Base-by-base conservation (phyloP, 768 basidiomycete genomes). In the Russula dissimulans region DNA sequence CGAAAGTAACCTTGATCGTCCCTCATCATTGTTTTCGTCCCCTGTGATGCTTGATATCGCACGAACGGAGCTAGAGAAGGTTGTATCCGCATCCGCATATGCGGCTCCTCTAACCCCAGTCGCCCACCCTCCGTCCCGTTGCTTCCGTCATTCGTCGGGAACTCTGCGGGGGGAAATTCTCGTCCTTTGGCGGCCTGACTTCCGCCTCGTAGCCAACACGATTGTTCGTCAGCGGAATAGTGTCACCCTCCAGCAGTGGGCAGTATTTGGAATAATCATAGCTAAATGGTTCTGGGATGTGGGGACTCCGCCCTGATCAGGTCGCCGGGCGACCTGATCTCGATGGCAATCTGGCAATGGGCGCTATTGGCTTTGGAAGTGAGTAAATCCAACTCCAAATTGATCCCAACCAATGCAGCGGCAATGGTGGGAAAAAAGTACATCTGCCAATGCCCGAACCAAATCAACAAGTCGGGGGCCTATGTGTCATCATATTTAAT, bases 241-340 rank as follows among this genome's bases (percentile, higher is more conserved):
- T n/a, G 0, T 36, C 54, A 22, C 46, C 54, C 22, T 60, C 54
- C 36, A 39, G 47, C 6, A 32, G 59, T 11, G 77, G 76, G 8
- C 83, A 81, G 66, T 85, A 84, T 71, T 91, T 92, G 7, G 84
- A 75, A 57, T 81, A 78, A 67, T 91, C 85, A 69, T 77, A 91
- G 4, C 84, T 89, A 70, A 92, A 92, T 46, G 88, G 90, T 18
- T 90, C 89, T 9, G 90, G 87, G 17, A 26, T 26, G 22, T 26
- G 22, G 22, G n/a, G 22, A 26, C 22, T 26, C 22, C 22, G 22
- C 22, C 22, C 22, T 26, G 22, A 26, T 26, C 22, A 26, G 22
- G 1, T 26, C 22, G 22, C 22, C 22, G 22, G 22, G 22, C 22
- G 22, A 26, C 1, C 22, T 26, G 22, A 26, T 26, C 22, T 26